Percentiles rank a stretch among this genome's conserved stretches.
Conservation (phyloP, 257 asterid species). For the Forsythia suspensa region DNA sequence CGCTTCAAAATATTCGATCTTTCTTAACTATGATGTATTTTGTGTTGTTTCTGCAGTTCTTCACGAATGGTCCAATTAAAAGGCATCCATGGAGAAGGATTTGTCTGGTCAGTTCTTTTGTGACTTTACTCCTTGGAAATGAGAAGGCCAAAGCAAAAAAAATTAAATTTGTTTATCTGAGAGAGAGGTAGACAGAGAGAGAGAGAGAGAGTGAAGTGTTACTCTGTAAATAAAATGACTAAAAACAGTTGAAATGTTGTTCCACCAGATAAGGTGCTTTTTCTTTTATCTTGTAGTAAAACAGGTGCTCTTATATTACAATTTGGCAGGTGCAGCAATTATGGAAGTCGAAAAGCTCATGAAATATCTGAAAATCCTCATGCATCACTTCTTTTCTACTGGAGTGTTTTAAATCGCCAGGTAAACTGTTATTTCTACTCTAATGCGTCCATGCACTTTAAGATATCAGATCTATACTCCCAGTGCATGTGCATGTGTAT, state of each 20-base stretch:
- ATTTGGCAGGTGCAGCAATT: constrained; percentile 46
- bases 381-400: constrained; percentile 49
- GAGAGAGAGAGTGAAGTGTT: neutral
- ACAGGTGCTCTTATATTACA: constrained; percentile 1
- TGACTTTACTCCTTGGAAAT: neutral
- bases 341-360: constrained; percentile 42
- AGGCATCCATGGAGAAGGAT: constrained; percentile 46
- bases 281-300: neutral
- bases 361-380: constrained; percentile 47
- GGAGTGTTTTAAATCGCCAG: constrained; percentile 55
- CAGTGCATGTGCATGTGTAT: neutral
- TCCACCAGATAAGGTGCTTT: neutral
- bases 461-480: neutral
- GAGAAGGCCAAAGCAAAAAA: neutral
- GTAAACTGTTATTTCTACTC: constrained; percentile 22
- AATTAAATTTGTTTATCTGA: neutral
- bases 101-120: constrained; percentile 47
- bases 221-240: neutral
- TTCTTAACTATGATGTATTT: neutral
- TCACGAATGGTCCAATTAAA: constrained; percentile 50
- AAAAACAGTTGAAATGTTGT: neutral
- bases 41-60: constrained; percentile 35
- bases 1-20: neutral
- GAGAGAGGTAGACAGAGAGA: no score
- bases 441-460: neutral